A percentile compares a stretch with the other conserved stretches of the same genome.
Conservation (phyloP, 345 rosid genomes). For the Nephelium lappaceum region DNA sequence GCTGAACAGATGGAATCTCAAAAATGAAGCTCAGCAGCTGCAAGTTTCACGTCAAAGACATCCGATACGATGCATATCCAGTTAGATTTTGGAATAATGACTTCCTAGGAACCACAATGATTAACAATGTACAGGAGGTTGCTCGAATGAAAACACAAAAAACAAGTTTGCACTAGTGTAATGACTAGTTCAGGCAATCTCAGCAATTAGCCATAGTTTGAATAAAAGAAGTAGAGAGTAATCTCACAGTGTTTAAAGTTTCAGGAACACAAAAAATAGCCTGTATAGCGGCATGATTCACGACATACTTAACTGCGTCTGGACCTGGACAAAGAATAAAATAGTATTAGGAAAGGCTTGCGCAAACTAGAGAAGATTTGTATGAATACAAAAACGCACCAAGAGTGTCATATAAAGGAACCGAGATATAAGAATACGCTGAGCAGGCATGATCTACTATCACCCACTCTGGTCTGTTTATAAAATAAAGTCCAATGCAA, state of each 20-base stretch:
- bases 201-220: background rate
- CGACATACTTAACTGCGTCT: conserved; percentile 78
- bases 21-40: conserved; percentile 80
- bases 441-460: conserved; percentile 94
- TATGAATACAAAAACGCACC: conserved; percentile 45
- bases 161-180: conserved; percentile 7
- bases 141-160: background rate
- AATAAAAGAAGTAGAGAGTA: conserved; percentile 18
- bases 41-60: conserved; percentile 23
- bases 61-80: conserved; percentile 10
- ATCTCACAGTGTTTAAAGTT: conserved; percentile 74
- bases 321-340: conserved; percentile 58
- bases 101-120: background rate
- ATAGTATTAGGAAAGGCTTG: conserved; percentile 20
- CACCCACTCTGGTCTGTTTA: conserved; percentile 92
- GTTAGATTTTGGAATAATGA: conserved; percentile 8
- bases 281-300: conserved; percentile 72
- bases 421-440: conserved; percentile 86
- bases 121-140: background rate
- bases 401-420: conserved; percentile 94
- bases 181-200: background rate
- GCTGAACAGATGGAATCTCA: conserved; percentile 71
- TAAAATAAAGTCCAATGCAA: conserved; percentile 67
- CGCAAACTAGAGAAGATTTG: background rate
- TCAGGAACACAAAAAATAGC: conserved; percentile 84